Evolutionary conservation across 768 basidiomycete genomes (phyloP), one percentile per base, ranked within the genome.

Genomic region (Suillus occidentalis): DNA sequence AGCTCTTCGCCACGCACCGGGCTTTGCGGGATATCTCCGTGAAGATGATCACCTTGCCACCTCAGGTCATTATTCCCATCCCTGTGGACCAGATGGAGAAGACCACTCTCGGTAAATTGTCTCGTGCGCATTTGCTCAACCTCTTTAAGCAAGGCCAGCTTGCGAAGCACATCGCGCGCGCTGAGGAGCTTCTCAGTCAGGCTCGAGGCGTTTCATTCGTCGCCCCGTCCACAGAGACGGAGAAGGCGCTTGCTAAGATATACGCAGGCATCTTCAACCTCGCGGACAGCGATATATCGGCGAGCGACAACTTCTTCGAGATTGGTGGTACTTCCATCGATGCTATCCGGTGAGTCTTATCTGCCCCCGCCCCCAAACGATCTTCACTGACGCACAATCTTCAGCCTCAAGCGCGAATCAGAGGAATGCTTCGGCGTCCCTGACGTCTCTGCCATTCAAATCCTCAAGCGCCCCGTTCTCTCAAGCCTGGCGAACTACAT

Each of bases 91-190:
- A 71, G 20, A 80, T 81, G 70, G 77, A 79, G 62, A 81, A 78
- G 68, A 81, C 80, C 0, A 79, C 81, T 0, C 75, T 82, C 3
- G 81, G 81, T 20, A 82, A 82, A 60, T 73, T 82, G 13, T 81
- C 80, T 4, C 74, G 76, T 14, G 72, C 80, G n/a, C 72, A 73
- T 55, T 75, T 82, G 20, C 60, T 76, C 8, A 73, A 70, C 31
- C 72, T 74, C 6, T 79, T 80, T 66, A 72, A 76, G 49, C 69
- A 76, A 40, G 81, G 81, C 1, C 72, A 71, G 18, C 76, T 75
- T 58, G 67, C 72, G 9, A 65, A 68, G 64, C 72, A 78, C 59
- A 68, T 77, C 22, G 66, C 66, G 7, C 73, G 71, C 18, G 70
- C 78, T 14, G 72, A 75, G 47, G 70, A 72, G 45, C 61, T 75